Evolutionary conservation across 2,329 filamentous ascomycete genomes (phyloP).

Genomic region (Calonectria montana): DNA sequence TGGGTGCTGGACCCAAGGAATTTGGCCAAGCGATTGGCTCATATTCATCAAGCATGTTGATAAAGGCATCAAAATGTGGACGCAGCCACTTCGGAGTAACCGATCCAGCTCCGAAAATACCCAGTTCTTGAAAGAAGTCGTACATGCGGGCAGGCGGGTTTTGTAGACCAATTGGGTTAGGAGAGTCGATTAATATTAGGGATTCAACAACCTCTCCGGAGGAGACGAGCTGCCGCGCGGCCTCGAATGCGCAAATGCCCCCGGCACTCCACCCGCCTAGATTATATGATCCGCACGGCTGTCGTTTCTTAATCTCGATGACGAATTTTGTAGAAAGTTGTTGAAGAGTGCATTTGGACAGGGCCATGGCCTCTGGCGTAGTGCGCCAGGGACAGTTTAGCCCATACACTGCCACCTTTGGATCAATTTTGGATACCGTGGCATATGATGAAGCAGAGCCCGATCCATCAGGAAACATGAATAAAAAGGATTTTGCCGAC

Average conservation of each 20-base stretch:
- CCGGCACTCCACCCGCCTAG: constrained; percentile 83
- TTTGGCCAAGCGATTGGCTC: constrained; percentile 71
- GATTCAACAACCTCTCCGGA: constrained; percentile 68
- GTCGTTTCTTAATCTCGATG: constrained; percentile 76
- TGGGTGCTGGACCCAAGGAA: constrained; percentile 63
- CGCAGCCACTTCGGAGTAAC: constrained; percentile 80
- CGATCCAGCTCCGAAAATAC: constrained; percentile 73
- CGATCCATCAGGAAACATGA: constrained; percentile 46
- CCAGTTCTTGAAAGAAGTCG: constrained; percentile 78
- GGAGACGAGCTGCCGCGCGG: constrained; percentile 69
- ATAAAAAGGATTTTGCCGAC: constrained; percentile 28
- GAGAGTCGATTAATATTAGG: constrained; percentile 74
- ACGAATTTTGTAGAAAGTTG: constrained; percentile 52
- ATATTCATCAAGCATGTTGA: constrained; percentile 76
- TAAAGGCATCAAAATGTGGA: constrained; percentile 77
- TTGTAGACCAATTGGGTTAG: constrained; percentile 75
- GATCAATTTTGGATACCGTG: constrained; percentile 51
- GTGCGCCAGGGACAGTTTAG: constrained; percentile 74
- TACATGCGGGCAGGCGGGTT: constrained; percentile 72
- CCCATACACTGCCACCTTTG: constrained; percentile 63
- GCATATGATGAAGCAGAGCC: constrained; percentile 45
- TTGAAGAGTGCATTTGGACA: constrained; percentile 36
- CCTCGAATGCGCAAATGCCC: constrained; percentile 77
- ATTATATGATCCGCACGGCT: constrained; percentile 75
- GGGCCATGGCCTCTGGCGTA: constrained; percentile 65